phyloP scores from a whole-genome alignment of 2,329 filamentous ascomycete genomes.

The Microsporum ferrugineum region DNA sequence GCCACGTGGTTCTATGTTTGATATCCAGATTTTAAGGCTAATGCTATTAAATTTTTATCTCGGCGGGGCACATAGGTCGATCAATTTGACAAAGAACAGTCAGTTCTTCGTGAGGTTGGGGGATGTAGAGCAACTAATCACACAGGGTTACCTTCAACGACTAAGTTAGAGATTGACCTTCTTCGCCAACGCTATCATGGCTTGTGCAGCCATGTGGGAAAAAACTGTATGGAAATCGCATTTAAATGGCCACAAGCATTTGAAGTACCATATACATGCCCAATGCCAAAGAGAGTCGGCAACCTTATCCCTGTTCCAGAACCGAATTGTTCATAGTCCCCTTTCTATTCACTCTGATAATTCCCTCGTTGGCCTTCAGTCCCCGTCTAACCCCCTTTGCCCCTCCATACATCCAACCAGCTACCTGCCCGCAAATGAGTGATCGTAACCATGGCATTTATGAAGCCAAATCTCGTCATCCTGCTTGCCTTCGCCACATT shows the following conservation, averaged over 20 bases:
- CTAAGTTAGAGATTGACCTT: constrained; percentile 49
- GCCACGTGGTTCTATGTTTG: not conserved
- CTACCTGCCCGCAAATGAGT: not conserved
- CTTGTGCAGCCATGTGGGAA: not conserved
- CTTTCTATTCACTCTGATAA: not conserved
- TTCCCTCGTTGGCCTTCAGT: not conserved
- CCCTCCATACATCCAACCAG: not conserved
- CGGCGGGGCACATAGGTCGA: constrained; percentile 50
- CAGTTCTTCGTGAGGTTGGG: constrained; percentile 95
- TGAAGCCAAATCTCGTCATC: not conserved
- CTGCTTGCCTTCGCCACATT: not conserved
- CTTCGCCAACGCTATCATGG: not conserved
- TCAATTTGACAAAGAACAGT: constrained; percentile 94
- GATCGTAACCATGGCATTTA: not conserved
- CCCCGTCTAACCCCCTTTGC: not conserved
- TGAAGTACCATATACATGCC: not conserved
- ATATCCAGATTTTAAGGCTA: not conserved
- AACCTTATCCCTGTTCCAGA: not conserved
- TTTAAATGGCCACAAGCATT: not conserved
- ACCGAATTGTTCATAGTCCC: not conserved
- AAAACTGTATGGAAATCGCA: not conserved
- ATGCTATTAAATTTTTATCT: not conserved
- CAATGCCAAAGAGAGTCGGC: not conserved
- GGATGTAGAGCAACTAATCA: constrained; percentile 87
- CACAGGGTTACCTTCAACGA: constrained; percentile 88